A percentile compares a stretch with the other conserved stretches of the same genome.
Evolutionary conservation across 148 eudicot species (phyloP).

Genomic region (Rhododendron williamsianum): DNA sequence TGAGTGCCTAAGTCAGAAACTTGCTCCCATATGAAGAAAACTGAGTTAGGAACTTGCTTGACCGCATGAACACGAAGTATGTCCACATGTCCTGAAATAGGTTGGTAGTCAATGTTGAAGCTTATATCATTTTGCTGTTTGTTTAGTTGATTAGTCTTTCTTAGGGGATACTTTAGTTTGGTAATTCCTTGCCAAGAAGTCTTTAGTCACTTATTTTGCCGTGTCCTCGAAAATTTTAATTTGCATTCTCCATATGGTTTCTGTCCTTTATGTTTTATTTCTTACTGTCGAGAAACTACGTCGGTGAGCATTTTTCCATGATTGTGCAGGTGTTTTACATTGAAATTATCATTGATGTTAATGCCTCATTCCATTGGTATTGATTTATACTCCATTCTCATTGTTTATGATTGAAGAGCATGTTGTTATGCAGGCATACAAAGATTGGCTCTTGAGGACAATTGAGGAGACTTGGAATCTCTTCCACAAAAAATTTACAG

Average conservation of each 20-base stretch:
- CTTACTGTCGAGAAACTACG: background rate
- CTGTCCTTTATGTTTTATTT: background rate
- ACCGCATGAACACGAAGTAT: background rate
- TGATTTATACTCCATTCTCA: background rate
- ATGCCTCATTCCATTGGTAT: background rate
- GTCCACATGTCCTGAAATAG: background rate
- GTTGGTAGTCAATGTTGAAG: background rate
- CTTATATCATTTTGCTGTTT: background rate
- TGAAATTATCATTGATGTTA: background rate
- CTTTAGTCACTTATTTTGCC: background rate
- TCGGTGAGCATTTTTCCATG: background rate
- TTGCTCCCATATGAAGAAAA: background rate
- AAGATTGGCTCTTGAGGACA: conserved; percentile 66
- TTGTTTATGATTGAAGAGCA: background rate
- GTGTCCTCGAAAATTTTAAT: background rate
- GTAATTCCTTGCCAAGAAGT: background rate
- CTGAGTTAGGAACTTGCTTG: background rate
- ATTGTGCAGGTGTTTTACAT: background rate
- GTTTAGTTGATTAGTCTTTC: background rate
- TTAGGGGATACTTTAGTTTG: background rate
- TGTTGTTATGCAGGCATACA: conserved; percentile 49
- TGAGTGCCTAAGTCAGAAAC: background rate
- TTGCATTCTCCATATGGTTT: background rate
- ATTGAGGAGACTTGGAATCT: conserved; percentile 77
- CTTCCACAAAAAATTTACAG: conserved; percentile 58